phyloP scores from a whole-genome alignment of 2,329 filamentous ascomycete genomes.

The Colletotrichum chrysophilum region DNA sequence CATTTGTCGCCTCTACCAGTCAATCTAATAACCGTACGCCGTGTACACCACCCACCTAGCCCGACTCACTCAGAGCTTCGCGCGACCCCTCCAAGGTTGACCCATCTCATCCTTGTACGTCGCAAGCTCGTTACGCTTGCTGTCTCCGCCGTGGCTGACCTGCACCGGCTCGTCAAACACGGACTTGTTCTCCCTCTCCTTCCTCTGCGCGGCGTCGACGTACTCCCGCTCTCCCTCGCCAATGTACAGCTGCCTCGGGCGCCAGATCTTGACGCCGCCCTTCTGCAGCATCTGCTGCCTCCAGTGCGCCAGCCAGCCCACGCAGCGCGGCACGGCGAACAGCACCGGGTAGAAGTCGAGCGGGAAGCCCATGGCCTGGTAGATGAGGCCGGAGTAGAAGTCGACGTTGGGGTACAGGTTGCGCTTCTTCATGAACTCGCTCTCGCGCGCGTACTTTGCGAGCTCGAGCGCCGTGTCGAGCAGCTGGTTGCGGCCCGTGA shows the following conservation, averaged over 20 bases:
- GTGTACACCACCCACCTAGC: background rate
- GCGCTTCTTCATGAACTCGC: slow-evolving; percentile 53
- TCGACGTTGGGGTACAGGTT: slow-evolving; percentile 58
- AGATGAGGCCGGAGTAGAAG: slow-evolving; percentile 57
- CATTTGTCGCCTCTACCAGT: background rate
- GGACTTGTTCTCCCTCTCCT: slow-evolving; percentile 31
- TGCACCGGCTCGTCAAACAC: slow-evolving; percentile 40
- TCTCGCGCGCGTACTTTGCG: slow-evolving; percentile 48
- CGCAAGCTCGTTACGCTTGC: slow-evolving; percentile 44
- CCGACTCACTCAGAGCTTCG: background rate
- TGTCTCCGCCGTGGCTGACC: slow-evolving; percentile 46
- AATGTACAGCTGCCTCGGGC: slow-evolving; percentile 53
- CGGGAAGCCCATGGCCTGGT: slow-evolving; percentile 58
- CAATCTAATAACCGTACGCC: background rate
- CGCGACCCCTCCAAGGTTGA: slow-evolving; percentile 17
- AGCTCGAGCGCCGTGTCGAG: slow-evolving; percentile 53
- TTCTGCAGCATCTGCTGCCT: slow-evolving; percentile 53
- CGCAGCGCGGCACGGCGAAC: slow-evolving; percentile 55
- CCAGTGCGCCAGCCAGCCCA: slow-evolving; percentile 58
- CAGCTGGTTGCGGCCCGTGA: slow-evolving; percentile 55
- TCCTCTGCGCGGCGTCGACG: slow-evolving; percentile 39
- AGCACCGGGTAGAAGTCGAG: slow-evolving; percentile 58
- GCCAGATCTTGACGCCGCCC: slow-evolving; percentile 55
- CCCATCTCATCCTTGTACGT: slow-evolving; percentile 43
- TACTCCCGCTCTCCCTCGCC: slow-evolving; percentile 50